phyloP scores from a whole-genome alignment of 495 filamentous ascomycete species.

The Trichoderma parareesei region DNA sequence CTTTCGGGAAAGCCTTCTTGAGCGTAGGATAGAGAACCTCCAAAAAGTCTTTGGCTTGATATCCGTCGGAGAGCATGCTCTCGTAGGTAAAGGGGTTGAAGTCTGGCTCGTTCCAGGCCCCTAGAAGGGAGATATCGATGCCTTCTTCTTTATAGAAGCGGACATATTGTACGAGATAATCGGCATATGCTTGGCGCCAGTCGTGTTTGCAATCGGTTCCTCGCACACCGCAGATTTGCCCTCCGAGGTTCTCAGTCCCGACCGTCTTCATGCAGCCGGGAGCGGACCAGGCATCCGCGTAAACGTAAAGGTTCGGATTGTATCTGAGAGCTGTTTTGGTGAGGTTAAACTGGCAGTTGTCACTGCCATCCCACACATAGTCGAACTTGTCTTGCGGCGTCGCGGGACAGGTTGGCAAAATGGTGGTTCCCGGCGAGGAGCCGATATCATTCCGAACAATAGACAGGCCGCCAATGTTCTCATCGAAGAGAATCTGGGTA shows the following conservation, averaged over 20 bases:
- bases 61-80: conserved; percentile 24
- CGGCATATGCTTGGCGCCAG: conserved; percentile 46
- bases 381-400: conserved; percentile 24
- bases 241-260: conserved; percentile 37
- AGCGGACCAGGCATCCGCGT: conserved; percentile 37
- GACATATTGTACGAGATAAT: conserved; percentile 44
- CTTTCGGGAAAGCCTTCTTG: conserved; percentile 21
- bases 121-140: conserved; percentile 29
- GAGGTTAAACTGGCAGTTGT: conserved; percentile 39
- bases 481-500: conserved; percentile 38
- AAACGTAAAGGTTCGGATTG: conserved; percentile 32
- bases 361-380: conserved; percentile 40
- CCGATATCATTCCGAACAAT: conserved; percentile 48
- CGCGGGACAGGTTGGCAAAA: conserved; percentile 32
- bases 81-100: conserved; percentile 23
- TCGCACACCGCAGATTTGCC: conserved; percentile 41
- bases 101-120: conserved; percentile 27
- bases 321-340: conserved; percentile 32
- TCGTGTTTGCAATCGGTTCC: conserved; percentile 38
- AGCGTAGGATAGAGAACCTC: conserved; percentile 22
- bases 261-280: conserved; percentile 46
- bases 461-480: conserved; percentile 36
- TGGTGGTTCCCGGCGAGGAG: conserved; percentile 32
- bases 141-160: conserved; percentile 34
- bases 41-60: conserved; percentile 25